Conservation (phyloP, 2,329 filamentous ascomycete genomes). For the Tolypocladium amazonense region DNA sequence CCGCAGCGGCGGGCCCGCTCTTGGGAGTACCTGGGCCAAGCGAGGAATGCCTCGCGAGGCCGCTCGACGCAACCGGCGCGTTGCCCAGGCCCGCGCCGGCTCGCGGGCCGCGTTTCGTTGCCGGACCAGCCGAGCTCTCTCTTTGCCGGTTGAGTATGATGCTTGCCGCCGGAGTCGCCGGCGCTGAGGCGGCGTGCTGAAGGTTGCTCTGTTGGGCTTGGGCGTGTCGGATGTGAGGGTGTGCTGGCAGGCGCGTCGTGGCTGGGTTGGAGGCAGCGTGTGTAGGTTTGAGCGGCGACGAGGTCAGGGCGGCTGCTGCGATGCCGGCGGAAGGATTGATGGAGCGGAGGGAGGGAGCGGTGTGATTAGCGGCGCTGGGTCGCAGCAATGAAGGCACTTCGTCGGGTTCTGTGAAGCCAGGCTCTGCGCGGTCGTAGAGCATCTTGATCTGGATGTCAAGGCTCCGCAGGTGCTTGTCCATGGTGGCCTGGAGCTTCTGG, state of each 20-base stretch:
- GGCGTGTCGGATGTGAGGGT: conserved; percentile 35
- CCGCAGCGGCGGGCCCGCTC: conserved; percentile 15
- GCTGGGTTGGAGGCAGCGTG: conserved; percentile 27
- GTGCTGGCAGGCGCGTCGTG: conserved; percentile 30
- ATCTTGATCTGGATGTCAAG: conserved; percentile 54
- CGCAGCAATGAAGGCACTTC: conserved; percentile 54
- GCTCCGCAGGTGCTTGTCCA: conserved; percentile 52
- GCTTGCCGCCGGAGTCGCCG: conserved; percentile 48
- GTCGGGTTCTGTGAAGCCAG: conserved; percentile 50
- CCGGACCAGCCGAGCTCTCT: conserved; percentile 50
- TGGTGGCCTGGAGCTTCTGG: conserved; percentile 48
- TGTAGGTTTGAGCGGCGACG: conserved; percentile 14
- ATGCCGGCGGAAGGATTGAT: conserved; percentile 31
- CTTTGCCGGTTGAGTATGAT: conserved; percentile 47
- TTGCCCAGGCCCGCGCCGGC: conserved; percentile 35
- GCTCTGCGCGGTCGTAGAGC: conserved; percentile 50
- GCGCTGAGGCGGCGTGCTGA: conserved; percentile 42
- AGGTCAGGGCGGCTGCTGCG: conserved; percentile 12
- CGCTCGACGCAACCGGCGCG: conserved; percentile 41
- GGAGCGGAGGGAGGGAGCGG: conserved; percentile 26
- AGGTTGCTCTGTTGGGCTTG: conserved; percentile 31
- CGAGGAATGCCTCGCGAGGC: conserved; percentile 51
- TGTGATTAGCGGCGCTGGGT: conserved; percentile 42
- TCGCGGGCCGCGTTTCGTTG: conserved; percentile 42
- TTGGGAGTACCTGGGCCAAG: conserved; percentile 54